Evolutionary conservation across 805 yeast species (phyloP).

Genomic region (Ascoidea asiatica): DNA sequence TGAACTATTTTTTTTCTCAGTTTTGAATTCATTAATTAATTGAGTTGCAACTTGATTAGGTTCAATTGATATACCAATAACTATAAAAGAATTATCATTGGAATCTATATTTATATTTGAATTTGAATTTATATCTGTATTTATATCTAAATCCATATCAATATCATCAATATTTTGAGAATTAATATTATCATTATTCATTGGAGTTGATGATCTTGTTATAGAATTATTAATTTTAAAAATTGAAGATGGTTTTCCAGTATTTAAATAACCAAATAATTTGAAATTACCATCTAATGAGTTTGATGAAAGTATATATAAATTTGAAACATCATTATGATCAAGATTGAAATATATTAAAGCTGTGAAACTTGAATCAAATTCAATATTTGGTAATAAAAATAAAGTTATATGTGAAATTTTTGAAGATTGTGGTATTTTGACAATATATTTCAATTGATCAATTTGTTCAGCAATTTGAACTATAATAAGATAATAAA

Average conservation of each 20-base stretch:
- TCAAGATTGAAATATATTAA: constrained; percentile 82
- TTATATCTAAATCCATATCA: constrained; percentile 18
- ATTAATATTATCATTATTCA: not conserved
- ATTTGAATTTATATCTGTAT: constrained; percentile 11
- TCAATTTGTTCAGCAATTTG: constrained; percentile 53
- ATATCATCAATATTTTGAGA: constrained; percentile 32
- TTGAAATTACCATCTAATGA: constrained; percentile 35
- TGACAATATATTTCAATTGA: constrained; percentile 49
- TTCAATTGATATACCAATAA: constrained; percentile 86
- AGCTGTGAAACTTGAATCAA: constrained; percentile 65
- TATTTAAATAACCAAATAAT: constrained; percentile 49
- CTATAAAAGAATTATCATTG: constrained; percentile 20
- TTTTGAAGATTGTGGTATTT: constrained; percentile 46
- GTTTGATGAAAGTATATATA: constrained; percentile 17
- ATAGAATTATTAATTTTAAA: constrained; percentile 52
- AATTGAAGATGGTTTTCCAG: constrained; percentile 78
- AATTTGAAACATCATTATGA: constrained; percentile 24
- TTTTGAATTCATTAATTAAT: constrained; percentile 33
- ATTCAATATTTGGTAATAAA: constrained; percentile 65
- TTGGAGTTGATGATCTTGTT: constrained; percentile 8
- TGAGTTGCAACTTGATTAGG: constrained; percentile 53
- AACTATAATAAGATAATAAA: constrained; percentile 11
- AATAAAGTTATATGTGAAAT: constrained; percentile 76
- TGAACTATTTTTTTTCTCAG: constrained; percentile 7
- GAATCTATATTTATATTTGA: constrained; percentile 3